Percentiles rank a stretch among this genome's conserved stretches.
Conservation (phyloP, 768 basidiomycete species). For the Boletus reticuloceps region DNA sequence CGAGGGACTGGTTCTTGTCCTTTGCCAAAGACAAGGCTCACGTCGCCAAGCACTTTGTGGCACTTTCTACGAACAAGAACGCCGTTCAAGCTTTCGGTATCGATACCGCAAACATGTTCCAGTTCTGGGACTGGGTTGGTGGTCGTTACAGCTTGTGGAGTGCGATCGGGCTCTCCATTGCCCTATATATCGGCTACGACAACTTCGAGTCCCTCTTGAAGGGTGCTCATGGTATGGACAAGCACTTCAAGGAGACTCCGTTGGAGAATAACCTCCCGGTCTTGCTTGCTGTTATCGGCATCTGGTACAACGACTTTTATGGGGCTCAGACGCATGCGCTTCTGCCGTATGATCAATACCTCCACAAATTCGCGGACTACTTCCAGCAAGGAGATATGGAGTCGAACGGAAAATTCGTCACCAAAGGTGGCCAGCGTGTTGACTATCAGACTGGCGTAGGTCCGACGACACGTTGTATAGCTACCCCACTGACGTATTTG, state of each 20-base stretch:
- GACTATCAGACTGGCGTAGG: slow-evolving; percentile 94
- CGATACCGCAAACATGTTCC: slow-evolving; percentile 91
- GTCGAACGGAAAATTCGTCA: slow-evolving; percentile 96
- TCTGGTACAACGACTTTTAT: slow-evolving; percentile 99
- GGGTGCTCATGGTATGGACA: slow-evolving; percentile 97
- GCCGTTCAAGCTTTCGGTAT: slow-evolving; percentile 95
- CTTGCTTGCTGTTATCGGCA: slow-evolving; percentile 80
- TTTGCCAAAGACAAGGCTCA: slow-evolving; percentile 83
- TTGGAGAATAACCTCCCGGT: slow-evolving; percentile 92
- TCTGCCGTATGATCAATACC: slow-evolving; percentile 97
- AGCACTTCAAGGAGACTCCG: slow-evolving; percentile 88
- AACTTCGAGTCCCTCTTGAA: slow-evolving; percentile 88
- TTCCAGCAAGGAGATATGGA: slow-evolving; percentile 99
- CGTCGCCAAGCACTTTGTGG: slow-evolving; percentile 98
- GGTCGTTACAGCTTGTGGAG: slow-evolving; percentile 98
- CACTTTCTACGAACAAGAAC: slow-evolving; percentile 93
- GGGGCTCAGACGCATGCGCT: slow-evolving; percentile 93
- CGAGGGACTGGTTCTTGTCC: slow-evolving; percentile 90
- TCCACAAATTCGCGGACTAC: slow-evolving; percentile 99
- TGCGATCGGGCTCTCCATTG: slow-evolving; percentile 95
- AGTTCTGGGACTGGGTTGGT: slow-evolving; percentile 99
- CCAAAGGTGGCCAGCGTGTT: slow-evolving; percentile 90
- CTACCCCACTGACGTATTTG: not conserved
- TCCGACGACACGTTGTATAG: not conserved
- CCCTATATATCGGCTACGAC: slow-evolving; percentile 88